Evolutionary conservation across 139 green algal species (phyloP).

Genomic region (Micromonas commoda): DNA sequence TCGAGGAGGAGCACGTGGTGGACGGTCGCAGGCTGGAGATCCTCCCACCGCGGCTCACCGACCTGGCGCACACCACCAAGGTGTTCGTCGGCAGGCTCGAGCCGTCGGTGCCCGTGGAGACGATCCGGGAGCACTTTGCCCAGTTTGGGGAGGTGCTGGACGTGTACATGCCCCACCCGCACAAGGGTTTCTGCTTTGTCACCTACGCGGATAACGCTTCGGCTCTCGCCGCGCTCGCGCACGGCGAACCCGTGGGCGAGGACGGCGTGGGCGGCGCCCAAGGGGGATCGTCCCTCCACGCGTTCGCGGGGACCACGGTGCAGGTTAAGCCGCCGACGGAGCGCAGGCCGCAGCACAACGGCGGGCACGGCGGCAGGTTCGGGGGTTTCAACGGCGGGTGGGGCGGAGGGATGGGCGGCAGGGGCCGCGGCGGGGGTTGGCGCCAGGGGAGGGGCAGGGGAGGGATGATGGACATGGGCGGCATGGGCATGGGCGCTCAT

Average conservation of each 20-base stretch:
- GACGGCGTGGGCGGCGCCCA: neutral
- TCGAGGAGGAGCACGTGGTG: neutral
- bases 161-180: neutral
- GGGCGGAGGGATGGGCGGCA: neutral
- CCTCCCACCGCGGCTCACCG: neutral
- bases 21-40: neutral
- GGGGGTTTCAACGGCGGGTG: neutral
- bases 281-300: neutral
- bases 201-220: neutral
- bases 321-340: constrained; percentile 14
- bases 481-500: too few relatives aligned
- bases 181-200: neutral
- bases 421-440: too few relatives aligned
- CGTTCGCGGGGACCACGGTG: neutral
- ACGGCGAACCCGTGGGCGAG: neutral
- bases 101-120: neutral
- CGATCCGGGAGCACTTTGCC: neutral
- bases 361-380: too few relatives aligned
- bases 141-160: neutral
- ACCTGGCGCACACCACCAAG: neutral
- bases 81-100: neutral
- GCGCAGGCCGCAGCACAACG: neutral
- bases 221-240: neutral
- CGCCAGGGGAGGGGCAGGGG: too few relatives aligned
- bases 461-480: too few relatives aligned